These are phyloP conservation scores for Dactylellina drechsleri DNA, from an alignment of 2,329 filamentous ascomycete species.

Conservation along the genomic window DNA sequence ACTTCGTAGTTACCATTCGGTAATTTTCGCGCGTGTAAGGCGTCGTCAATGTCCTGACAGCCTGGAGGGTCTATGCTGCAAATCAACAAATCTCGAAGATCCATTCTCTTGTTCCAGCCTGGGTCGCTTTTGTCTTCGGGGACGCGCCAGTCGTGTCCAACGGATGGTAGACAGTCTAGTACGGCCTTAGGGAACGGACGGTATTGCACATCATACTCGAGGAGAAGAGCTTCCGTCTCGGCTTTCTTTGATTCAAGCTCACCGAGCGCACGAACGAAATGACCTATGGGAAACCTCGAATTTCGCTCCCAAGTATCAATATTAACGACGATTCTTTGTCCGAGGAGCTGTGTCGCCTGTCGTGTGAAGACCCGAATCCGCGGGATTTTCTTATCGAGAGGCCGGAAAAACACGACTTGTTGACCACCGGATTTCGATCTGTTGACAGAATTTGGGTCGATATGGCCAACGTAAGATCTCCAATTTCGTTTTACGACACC, in stretches of 20 bases:
- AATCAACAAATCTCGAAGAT: conserved; percentile 85
- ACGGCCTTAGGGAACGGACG: conserved; percentile 96
- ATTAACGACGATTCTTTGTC: conserved; percentile 89
- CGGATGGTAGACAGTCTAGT: conserved; percentile 86
- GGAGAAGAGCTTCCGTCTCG: conserved; percentile 90
- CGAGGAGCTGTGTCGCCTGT: conserved; percentile 86
- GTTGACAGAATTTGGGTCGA: conserved; percentile 85
- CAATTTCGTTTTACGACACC: conserved; percentile 95
- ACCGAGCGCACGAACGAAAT: conserved; percentile 91
- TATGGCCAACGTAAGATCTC: conserved; percentile 85
- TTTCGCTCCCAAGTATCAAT: conserved; percentile 97
- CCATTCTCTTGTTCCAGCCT: conserved; percentile 85
- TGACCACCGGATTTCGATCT: conserved; percentile 73
- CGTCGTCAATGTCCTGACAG: conserved; percentile 98
- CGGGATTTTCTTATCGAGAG: conserved; percentile 97
- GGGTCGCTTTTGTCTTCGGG: conserved; percentile 80
- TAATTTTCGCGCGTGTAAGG: conserved; percentile 83
- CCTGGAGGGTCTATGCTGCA: conserved; percentile 97
- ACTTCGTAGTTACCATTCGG: conserved; percentile 96
- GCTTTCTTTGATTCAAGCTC: conserved; percentile 97
- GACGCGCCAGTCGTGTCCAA: conserved; percentile 94
- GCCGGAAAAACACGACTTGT: conserved; percentile 92
- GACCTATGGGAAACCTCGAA: conserved; percentile 88
- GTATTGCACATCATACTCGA: conserved; percentile 98
- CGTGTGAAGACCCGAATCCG: conserved; percentile 94